Evolutionary conservation across 225 moss, liverwort and hornwort species (phyloP).

Genomic region (Physcomitrellopsis africana): DNA sequence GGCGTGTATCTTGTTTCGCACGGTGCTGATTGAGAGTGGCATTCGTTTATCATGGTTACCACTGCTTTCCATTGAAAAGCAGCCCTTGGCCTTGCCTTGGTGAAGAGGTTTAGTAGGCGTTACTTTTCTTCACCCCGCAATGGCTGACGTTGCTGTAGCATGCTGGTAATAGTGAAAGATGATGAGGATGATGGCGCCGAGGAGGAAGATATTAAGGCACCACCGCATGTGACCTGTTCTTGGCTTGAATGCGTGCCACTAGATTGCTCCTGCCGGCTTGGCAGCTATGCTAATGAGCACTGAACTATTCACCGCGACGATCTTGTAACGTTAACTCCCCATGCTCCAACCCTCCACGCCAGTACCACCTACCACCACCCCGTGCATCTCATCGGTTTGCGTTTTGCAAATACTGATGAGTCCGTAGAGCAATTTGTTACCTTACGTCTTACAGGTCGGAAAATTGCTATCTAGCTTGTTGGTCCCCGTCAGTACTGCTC

Average conservation of each 20-base stretch:
- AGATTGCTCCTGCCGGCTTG: slow-evolving; percentile 15
- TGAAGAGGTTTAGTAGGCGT: not conserved
- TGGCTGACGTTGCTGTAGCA: slow-evolving; percentile 15
- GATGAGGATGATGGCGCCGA: not conserved
- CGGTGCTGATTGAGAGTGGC: not conserved
- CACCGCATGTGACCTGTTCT: slow-evolving; percentile 23
- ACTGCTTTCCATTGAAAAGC: too few species aligned
- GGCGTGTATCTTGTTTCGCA: slow-evolving; percentile 18
- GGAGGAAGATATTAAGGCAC: not conserved
- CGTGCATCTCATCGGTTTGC: too few species aligned
- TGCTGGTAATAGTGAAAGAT: not conserved
- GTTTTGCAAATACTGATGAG: slow-evolving; percentile 12
- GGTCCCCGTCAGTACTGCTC: too few species aligned
- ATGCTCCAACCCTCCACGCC: not conserved
- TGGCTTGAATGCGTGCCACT: slow-evolving; percentile 21
- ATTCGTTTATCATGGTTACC: not conserved
- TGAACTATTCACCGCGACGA: not conserved
- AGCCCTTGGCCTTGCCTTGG: too few species aligned
- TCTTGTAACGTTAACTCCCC: slow-evolving; percentile 18
- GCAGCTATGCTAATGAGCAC: not conserved
- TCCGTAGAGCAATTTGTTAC: not conserved
- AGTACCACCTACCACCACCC: too few species aligned
- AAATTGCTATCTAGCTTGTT: too few species aligned
- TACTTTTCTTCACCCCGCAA: slow-evolving; percentile 6
- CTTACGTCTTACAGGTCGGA: too few species aligned